These are phyloP conservation scores for Ophiocordyceps sinensis DNA, from an alignment of 2,329 filamentous ascomycete species.

Conservation along the genomic window DNA sequence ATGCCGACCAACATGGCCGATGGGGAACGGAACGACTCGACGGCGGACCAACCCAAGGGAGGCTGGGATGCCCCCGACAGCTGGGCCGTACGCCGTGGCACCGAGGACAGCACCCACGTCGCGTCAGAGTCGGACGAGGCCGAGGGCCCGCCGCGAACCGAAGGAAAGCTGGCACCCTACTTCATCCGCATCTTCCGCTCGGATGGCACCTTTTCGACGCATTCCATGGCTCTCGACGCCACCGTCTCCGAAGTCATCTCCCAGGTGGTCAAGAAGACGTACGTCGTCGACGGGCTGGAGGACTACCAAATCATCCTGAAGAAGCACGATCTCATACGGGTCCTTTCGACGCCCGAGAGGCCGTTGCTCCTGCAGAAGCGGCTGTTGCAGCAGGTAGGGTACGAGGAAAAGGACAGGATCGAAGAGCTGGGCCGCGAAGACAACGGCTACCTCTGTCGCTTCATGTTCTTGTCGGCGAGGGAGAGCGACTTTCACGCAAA, in stretches of 20 bases:
- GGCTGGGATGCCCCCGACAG: slow-evolving; percentile 92
- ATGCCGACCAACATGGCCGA: slow-evolving; percentile 31
- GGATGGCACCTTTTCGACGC: slow-evolving; percentile 86
- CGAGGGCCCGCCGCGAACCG: slow-evolving; percentile 50
- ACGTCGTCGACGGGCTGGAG: slow-evolving; percentile 74
- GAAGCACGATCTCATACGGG: slow-evolving; percentile 78
- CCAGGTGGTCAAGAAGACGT: slow-evolving; percentile 90
- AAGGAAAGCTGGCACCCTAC: slow-evolving; percentile 64
- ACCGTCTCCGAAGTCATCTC: slow-evolving; percentile 76
- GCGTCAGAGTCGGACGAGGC: slow-evolving; percentile 52
- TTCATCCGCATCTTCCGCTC: slow-evolving; percentile 92
- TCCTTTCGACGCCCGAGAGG: slow-evolving; percentile 63
- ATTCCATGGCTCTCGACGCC: slow-evolving; percentile 71
- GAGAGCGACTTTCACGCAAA: slow-evolving; percentile 63
- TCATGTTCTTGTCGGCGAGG: slow-evolving; percentile 83
- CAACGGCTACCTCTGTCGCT: slow-evolving; percentile 91
- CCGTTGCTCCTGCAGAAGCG: slow-evolving; percentile 86
- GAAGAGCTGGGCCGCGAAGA: slow-evolving; percentile 93
- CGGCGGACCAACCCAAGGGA: slow-evolving; percentile 30
- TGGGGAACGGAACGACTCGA: slow-evolving; percentile 23
- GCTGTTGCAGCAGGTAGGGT: slow-evolving; percentile 81
- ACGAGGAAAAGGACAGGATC: slow-evolving; percentile 70
- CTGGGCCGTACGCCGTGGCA: slow-evolving; percentile 74
- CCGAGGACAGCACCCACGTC: slow-evolving; percentile 47
- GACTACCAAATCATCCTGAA: slow-evolving; percentile 94